A percentile compares a stretch with the other conserved stretches of the same genome.
These are phyloP conservation scores for Ophioceras dolichostomum DNA, from an alignment of 2,329 filamentous ascomycete genomes.

Conservation along the genomic window DNA sequence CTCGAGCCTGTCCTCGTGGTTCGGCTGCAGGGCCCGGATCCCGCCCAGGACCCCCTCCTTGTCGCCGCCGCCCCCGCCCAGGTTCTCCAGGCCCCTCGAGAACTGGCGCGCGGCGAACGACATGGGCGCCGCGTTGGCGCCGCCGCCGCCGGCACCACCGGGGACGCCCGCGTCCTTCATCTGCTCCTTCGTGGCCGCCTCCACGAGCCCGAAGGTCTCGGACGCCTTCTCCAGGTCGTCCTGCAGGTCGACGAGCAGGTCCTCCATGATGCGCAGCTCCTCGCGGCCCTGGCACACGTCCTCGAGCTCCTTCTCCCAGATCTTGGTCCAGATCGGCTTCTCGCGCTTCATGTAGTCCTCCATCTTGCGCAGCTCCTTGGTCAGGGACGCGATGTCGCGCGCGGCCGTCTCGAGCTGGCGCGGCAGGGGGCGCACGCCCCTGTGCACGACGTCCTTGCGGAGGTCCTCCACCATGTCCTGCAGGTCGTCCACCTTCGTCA, in stretches of 20 bases:
- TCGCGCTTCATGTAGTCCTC: constrained; percentile 84
- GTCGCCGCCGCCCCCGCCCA: constrained; percentile 53
- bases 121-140: no score
- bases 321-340: constrained; percentile 97
- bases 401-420: constrained; percentile 80
- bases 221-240: constrained; percentile 92
- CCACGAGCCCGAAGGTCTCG: constrained; percentile 87
- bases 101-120: constrained; percentile 30
- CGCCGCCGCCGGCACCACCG: constrained; percentile 35
- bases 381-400: constrained; percentile 73
- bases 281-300: constrained; percentile 93
- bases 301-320: constrained; percentile 96
- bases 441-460: constrained; percentile 88
- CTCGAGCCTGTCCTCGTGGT: constrained; percentile 85
- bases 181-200: constrained; percentile 97
- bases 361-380: constrained; percentile 84
- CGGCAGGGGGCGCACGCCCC: constrained; percentile 82
- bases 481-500: constrained; percentile 89
- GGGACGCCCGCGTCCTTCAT: constrained; percentile 56
- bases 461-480: constrained; percentile 94
- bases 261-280: constrained; percentile 91
- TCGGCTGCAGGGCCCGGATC: constrained; percentile 84
- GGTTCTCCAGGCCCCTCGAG: constrained; percentile 38
- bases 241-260: constrained; percentile 80
- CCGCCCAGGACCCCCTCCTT: constrained; percentile 89